Evolutionary conservation across 2,329 filamentous ascomycete genomes (phyloP).

Genomic region (Alternaria angustiovoidea): DNA sequence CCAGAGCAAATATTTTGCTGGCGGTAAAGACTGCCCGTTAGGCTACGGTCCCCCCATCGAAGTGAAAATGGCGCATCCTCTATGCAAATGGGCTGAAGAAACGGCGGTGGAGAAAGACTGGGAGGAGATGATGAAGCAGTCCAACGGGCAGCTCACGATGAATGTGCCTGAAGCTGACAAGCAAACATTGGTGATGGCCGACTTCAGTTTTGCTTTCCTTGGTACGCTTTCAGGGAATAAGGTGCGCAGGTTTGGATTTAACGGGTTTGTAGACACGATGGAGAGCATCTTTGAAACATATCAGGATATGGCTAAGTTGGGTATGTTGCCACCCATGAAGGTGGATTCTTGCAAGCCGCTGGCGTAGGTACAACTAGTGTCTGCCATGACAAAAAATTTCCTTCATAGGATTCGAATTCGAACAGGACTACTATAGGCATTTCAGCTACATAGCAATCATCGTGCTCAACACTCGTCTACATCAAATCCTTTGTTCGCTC

Average conservation of each 20-base stretch:
- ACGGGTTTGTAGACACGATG: conserved; percentile 18
- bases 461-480: conserved; percentile 16
- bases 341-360: conserved; percentile 12
- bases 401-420: neutral
- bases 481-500: conserved; percentile 54
- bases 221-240: conserved; percentile 17
- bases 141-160: conserved; percentile 10
- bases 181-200: conserved; percentile 12
- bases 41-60: conserved; percentile 14
- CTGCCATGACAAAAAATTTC: neutral
- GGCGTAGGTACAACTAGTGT: neutral
- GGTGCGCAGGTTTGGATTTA: conserved; percentile 18
- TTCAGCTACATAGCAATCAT: neutral
- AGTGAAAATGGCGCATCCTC: neutral
- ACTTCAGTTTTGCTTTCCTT: conserved; percentile 12
- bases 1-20: neutral
- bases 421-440: neutral
- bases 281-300: conserved; percentile 24
- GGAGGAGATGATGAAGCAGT: conserved; percentile 18
- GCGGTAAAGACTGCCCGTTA: conserved; percentile 14
- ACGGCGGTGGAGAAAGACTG: conserved; percentile 1
- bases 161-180: conserved; percentile 11
- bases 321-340: conserved; percentile 17
- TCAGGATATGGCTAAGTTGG: conserved; percentile 20
- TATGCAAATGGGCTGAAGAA: conserved; percentile 10